Percentiles rank a stretch among this genome's conserved stretches.
phyloP scores from a whole-genome alignment of 495 filamentous ascomycete genomes.

The Ramalina peruviana region DNA sequence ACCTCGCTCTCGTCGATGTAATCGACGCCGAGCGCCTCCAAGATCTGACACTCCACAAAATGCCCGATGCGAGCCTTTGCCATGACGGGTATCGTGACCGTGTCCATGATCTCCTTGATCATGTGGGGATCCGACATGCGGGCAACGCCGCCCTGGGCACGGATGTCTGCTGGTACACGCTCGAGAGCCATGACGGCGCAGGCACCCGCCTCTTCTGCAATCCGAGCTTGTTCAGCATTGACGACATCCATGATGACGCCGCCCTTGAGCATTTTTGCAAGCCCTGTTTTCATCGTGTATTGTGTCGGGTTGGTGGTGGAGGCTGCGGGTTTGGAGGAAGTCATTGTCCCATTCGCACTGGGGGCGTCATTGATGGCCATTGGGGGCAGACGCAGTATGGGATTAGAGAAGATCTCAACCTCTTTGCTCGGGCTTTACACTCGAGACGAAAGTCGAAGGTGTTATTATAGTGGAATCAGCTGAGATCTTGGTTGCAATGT shows the following conservation, averaged over 20 bases:
- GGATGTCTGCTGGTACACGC: conserved; percentile 94
- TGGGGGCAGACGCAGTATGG: not conserved
- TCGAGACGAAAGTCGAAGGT: not conserved
- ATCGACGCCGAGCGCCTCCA: conserved; percentile 87
- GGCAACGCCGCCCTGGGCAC: conserved; percentile 80
- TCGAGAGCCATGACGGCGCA: conserved; percentile 97
- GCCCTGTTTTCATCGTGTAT: conserved; percentile 78
- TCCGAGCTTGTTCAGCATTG: conserved; percentile 84
- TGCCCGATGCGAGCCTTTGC: conserved; percentile 97
- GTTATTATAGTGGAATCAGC: no score
- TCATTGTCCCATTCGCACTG: not conserved
- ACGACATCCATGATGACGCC: conserved; percentile 99
- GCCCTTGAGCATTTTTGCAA: conserved; percentile 95
- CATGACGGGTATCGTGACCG: conserved; percentile 99
- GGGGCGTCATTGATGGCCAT: conserved; percentile 10
- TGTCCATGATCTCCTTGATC: conserved; percentile 91
- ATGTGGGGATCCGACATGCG: conserved; percentile 93
- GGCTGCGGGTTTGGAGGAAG: conserved; percentile 9
- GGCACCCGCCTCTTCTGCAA: conserved; percentile 94
- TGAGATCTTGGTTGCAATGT: no score
- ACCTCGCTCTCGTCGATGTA: conserved; percentile 98
- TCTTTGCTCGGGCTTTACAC: not conserved
- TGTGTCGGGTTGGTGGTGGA: conserved; percentile 22
- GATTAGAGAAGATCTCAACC: not conserved
- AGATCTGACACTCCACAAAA: conserved; percentile 96